Conservation (phyloP, 1,139 yeast species). For the Blastobotrys ciferrii region DNA sequence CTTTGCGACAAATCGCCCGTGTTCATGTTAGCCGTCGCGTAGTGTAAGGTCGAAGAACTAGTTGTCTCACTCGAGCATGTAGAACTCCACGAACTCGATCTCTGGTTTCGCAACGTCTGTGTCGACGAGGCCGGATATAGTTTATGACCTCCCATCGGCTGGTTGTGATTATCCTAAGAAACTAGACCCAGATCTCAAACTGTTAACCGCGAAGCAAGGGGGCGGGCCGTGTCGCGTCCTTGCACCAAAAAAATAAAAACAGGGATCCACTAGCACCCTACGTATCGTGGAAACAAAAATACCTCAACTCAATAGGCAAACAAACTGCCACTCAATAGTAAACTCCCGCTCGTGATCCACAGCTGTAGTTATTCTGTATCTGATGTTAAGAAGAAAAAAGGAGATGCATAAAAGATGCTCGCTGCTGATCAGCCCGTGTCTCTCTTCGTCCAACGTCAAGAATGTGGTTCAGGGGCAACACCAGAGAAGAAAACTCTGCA, state of each 20-base stretch:
- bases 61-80: slow-evolving; percentile 7
- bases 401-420: background rate
- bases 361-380: background rate
- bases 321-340: no score
- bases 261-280: background rate
- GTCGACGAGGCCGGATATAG: slow-evolving; percentile 6
- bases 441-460: background rate
- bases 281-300: no score
- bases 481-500: no score
- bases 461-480: background rate
- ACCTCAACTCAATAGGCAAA: no score
- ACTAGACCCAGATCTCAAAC: background rate
- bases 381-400: background rate
- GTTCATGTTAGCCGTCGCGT: background rate
- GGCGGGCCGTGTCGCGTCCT: background rate
- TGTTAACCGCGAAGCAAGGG: background rate
- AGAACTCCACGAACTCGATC: slow-evolving; percentile 14
- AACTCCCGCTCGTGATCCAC: background rate
- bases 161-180: no score
- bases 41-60: background rate
- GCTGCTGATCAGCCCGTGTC: background rate
- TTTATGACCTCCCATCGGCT: background rate
- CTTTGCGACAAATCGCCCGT: slow-evolving; percentile 12
- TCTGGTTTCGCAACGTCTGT: slow-evolving; percentile 9
- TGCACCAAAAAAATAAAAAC: background rate